Percentiles rank a stretch among this genome's conserved stretches.
Conservation (phyloP, 2,329 filamentous ascomycete genomes). For the Xylariaceae sp. region DNA sequence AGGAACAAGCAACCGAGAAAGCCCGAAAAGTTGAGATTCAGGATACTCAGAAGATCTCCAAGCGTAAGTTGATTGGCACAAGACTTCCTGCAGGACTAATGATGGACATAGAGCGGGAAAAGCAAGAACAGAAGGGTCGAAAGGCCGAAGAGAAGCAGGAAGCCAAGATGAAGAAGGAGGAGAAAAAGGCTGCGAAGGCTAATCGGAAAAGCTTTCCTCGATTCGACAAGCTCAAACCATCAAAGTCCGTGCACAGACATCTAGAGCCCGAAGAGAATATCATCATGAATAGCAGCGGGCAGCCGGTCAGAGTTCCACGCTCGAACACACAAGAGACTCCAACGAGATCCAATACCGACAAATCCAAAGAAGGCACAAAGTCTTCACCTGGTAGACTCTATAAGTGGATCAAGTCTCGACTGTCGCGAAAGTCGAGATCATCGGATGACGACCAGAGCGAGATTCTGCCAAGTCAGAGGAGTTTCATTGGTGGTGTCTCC, state of each 20-base stretch:
- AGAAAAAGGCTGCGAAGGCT: constrained; percentile 47
- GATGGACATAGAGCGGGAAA: constrained; percentile 39
- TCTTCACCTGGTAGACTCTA: constrained; percentile 37
- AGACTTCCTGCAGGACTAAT: constrained; percentile 16
- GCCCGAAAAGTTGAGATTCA: constrained; percentile 49
- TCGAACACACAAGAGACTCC: constrained; percentile 7
- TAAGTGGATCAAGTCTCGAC: constrained; percentile 52
- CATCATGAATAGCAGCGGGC: constrained; percentile 24
- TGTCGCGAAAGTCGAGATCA: constrained; percentile 42
- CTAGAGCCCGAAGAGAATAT: constrained; percentile 8
- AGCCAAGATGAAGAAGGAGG: constrained; percentile 38
- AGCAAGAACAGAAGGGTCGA: constrained; percentile 41
- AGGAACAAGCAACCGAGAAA: constrained; percentile 49
- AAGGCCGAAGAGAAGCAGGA: constrained; percentile 47
- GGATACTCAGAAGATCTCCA: constrained; percentile 50
- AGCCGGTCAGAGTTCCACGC: constrained; percentile 23
- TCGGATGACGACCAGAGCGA: constrained; percentile 32
- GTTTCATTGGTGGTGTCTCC: constrained; percentile 49
- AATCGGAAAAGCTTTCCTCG: constrained; percentile 49
- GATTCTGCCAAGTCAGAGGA: constrained; percentile 31
- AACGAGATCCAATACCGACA: constrained; percentile 12
- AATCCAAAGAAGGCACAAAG: constrained; percentile 19
- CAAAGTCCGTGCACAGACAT: constrained; percentile 30
- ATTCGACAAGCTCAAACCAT: constrained; percentile 49
- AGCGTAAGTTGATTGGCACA: constrained; percentile 44